Base-by-base conservation (phyloP, 352 stramenopile genomes). In the Globisporangium uncinulatum region DNA sequence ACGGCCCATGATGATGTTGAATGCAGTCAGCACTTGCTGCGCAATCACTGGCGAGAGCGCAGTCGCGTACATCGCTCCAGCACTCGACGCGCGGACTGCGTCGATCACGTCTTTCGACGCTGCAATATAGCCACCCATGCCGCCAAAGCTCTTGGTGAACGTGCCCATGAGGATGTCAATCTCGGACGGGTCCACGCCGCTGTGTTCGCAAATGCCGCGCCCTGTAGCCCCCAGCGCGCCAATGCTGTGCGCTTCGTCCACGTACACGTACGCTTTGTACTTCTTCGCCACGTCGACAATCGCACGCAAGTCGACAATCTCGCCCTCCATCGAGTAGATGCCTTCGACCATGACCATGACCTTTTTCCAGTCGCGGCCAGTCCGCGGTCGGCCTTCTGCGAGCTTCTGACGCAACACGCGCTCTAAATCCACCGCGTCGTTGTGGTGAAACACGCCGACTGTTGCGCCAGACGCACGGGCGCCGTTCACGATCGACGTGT, bases 81-180 rank as follows among this genome's bases (percentile, higher is more conserved):
- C 62, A 29, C 70, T 79, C 20, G 73, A 66, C 32, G 44, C 70
- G n/a, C 69, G 70, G 11, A 83, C 63, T 48, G 72, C 65, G 14
- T 56, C 49, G 41, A 86, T 71, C 56, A 94, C 81, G 24, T 92
- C 81, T 39, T 92, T 68, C 3, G 76, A 89, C 0, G 77, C 92
- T 0, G 96, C 97, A 61, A 99, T 96, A 79, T 99, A 99, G 32
- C 97, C 97, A 36, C 97, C 97, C 94, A 99, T 99, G 17, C 83
- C 95, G 41, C 95, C 96, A 69, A 99, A 99, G 57, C 83, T 91
- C 83, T 99, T 99, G 13, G 94, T 99, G 71, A 99, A 99, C 19
- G 97, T 99, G 19, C 97, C 97, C 97, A 99, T 99, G 59, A 99
- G 76, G 42, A 99, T 89, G 66, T 99, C 97, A 45, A 99, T 87